Evolutionary conservation across 1,139 yeast species (phyloP), one percentile per base, ranked within the genome.

Genomic region (Blastobotrys raffinosifermentans): DNA sequence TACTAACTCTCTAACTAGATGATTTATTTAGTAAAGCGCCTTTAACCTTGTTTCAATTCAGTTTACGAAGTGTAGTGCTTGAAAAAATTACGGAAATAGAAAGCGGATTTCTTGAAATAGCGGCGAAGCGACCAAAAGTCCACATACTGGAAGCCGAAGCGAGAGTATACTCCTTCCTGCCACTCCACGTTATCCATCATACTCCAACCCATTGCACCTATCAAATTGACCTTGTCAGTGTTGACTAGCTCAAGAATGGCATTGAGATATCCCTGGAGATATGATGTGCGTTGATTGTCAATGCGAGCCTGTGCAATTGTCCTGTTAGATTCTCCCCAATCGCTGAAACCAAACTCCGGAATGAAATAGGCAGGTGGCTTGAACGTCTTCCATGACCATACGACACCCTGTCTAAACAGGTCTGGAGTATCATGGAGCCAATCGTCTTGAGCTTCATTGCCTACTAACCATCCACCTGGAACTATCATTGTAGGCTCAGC

Each of bases 171-270:
- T 25, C 63, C 63, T 34, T 56, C 58, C 26, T 66, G 57, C 55
- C 65, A 64, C 39, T 63, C 67, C 48, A 62, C 53, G 41, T 63
- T 61, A 45, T 64, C 69, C 25, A 56, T 55, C 41, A 57, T 53
- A 10, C 64, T 53, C 69, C 69, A 64, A 2, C 64, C 64, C 33
- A 61, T 52, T 2, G 63, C 59, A 2, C 66, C 66, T 14, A 53
- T 47, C 16, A 64, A 49, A n/a, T 60, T 45, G 8, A 63, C 63
- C 3, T 46, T 45, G 39, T 61, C 66, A 23, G 45, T 46, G 34
- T 51, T 45, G n/a, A 47, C 47, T 29, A 59, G 41, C 32, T 58
- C 47, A 32, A 64, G 47, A 11, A 58, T 51, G 10, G 58, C 53
- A 20, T 60, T 51, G 40, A 62, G 39, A 40, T 55, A 64, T 4